phyloP scores from a whole-genome alignment of 495 filamentous ascomycete species.

The Pseudevernia furfuracea region DNA sequence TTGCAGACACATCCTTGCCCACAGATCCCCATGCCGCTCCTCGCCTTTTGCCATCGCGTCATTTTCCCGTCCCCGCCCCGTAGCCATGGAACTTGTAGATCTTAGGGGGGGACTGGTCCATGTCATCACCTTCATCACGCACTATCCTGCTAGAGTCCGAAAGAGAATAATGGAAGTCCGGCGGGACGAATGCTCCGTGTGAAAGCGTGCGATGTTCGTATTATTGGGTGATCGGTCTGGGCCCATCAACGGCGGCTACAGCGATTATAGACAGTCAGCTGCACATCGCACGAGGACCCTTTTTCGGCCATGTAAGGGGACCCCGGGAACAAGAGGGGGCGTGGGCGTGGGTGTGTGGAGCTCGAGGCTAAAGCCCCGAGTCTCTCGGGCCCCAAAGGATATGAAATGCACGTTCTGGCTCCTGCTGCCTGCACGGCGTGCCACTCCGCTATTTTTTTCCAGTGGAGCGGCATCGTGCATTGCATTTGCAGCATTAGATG shows the following conservation, averaged over 20 bases:
- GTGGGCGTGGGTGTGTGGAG: neutral
- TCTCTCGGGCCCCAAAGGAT: conserved; percentile 9
- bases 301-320: conserved; percentile 8
- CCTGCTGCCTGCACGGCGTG: conserved; percentile 16
- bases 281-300: conserved; percentile 15
- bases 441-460: conserved; percentile 20
- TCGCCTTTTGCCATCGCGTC: conserved; percentile 19
- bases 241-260: conserved; percentile 20
- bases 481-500: conserved; percentile 21
- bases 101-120: neutral
- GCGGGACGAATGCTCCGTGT: neutral
- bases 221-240: conserved; percentile 5
- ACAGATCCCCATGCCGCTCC: conserved; percentile 13
- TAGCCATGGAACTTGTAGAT: conserved; percentile 15
- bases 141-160: conserved; percentile 11
- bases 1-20: conserved; percentile 5
- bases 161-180: neutral
- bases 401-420: conserved; percentile 20
- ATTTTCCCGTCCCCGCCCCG: conserved; percentile 18
- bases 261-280: conserved; percentile 24
- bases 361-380: conserved; percentile 6
- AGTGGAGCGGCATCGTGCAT: conserved; percentile 25
- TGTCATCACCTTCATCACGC: neutral
- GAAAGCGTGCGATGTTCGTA: conserved; percentile 2
- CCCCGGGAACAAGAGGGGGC: neutral